These are phyloP conservation scores for Paraphysoderma sedebokerense DNA, from an alignment of 371 early-diverging fungal species.

Conservation along the genomic window DNA sequence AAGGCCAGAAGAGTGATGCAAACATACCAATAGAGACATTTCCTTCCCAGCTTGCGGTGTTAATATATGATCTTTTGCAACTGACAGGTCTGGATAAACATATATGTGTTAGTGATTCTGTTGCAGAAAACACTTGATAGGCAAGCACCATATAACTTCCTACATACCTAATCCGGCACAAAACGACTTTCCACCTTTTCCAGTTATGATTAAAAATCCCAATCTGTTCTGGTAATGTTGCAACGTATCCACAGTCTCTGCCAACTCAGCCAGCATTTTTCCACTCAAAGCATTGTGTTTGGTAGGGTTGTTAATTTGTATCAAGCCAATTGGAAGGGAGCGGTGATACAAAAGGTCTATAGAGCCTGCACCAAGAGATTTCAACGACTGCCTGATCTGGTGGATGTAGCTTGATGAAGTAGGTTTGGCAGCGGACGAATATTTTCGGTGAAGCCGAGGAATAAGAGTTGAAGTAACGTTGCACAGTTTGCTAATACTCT, in stretches of 20 bases:
- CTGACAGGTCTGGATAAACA: conserved; percentile 21
- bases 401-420: no score
- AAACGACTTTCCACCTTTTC: conserved; percentile 26
- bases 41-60: conserved; percentile 20
- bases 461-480: no score
- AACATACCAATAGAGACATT: conserved; percentile 30
- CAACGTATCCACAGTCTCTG: conserved; percentile 13
- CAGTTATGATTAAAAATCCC: conserved; percentile 33
- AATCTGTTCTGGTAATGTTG: conserved; percentile 8
- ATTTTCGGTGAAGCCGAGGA: no score
- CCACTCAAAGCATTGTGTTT: conserved; percentile 48
- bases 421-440: no score
- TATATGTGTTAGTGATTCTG: background rate
- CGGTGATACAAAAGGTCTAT: conserved; percentile 2
- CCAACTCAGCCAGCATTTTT: conserved; percentile 49
- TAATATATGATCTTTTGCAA: conserved; percentile 26
- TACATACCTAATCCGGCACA: conserved; percentile 44
- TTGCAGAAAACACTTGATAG: background rate
- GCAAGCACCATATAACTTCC: background rate
- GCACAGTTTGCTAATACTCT: no score
- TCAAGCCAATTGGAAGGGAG: conserved; percentile 14
- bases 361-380: background rate
- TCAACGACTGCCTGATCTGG: background rate
- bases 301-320: conserved; percentile 27
- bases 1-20: no score